Conservation (phyloP, 2,329 filamentous ascomycete genomes). For the Ceratocystis huliohia region DNA sequence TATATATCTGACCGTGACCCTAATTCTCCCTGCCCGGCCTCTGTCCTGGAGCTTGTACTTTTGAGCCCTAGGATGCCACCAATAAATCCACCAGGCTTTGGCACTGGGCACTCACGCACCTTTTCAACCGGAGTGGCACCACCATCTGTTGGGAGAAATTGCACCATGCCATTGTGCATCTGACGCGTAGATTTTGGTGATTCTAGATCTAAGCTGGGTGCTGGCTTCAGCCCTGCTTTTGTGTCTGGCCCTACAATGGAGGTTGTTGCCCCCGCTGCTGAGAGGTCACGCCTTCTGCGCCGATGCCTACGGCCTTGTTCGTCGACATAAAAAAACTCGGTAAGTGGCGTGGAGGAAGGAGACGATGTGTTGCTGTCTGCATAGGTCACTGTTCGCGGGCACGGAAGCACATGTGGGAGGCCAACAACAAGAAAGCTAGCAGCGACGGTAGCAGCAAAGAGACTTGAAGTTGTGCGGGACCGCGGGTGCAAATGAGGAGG, state of each 20-base stretch:
- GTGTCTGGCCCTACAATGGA: constrained; percentile 33
- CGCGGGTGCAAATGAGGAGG: constrained; percentile 84
- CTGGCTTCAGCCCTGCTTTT: constrained; percentile 21
- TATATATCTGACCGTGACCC: constrained; percentile 7
- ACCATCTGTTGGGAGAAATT: constrained; percentile 34
- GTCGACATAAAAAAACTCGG: constrained; percentile 19
- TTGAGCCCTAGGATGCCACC: constrained; percentile 64
- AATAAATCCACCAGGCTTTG: constrained; percentile 71
- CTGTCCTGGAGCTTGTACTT: constrained; percentile 24
- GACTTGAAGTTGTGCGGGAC: constrained; percentile 81
- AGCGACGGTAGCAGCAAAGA: constrained; percentile 86
- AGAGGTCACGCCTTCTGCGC: constrained; percentile 29
- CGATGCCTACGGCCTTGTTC: constrained; percentile 18
- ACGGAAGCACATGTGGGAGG: constrained; percentile 80
- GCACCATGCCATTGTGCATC: constrained; percentile 36
- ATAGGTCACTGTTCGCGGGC: constrained; percentile 65
- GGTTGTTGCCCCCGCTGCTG: constrained; percentile 29
- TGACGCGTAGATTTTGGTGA: constrained; percentile 25
- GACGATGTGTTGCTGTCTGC: constrained; percentile 46
- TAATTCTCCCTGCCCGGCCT: constrained; percentile 21
- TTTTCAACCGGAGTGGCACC: constrained; percentile 27
- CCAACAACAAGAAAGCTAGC: constrained; percentile 87
- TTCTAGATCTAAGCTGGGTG: background rate
- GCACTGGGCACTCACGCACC: constrained; percentile 71
- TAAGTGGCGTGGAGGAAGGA: background rate